phyloP scores from a whole-genome alignment of 176 grass and related monocot species.

The Zea mays region DNA sequence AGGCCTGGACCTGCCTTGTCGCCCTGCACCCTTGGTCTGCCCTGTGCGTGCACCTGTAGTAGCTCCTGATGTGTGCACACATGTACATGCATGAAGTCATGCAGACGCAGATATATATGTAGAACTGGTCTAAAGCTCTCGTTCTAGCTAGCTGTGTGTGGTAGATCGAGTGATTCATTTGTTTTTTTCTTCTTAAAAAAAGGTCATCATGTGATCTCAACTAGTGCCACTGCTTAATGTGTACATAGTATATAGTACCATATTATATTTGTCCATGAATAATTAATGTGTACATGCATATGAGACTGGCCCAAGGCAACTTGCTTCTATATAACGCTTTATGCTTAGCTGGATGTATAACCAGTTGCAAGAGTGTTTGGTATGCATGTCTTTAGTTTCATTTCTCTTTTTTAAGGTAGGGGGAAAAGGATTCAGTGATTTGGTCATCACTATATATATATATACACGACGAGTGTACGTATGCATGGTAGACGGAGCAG shows the following conservation, averaged over 20 bases:
- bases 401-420: not conserved
- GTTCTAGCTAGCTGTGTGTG: not conserved
- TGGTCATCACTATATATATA: not conserved
- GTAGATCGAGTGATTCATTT: too few relatives aligned
- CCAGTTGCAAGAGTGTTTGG: conserved; percentile 18
- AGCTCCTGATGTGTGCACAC: conserved; percentile 55
- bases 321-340: not conserved
- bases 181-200: not conserved
- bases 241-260: too few relatives aligned
- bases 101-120: not conserved
- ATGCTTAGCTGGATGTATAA: not conserved
- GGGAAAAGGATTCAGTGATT: not conserved
- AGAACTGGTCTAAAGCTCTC: not conserved
- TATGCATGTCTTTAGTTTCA: not conserved
- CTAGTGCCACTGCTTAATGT: not conserved
- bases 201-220: not conserved
- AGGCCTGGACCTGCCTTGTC: conserved; percentile 63
- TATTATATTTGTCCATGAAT: not conserved
- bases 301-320: not conserved
- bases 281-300: not conserved
- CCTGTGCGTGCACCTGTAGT: conserved; percentile 81
- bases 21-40: conserved; percentile 66
- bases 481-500: not conserved
- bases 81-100: not conserved
- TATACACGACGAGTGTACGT: not conserved